Evolutionary conservation across 2,329 filamentous ascomycete species (phyloP).

Genomic region (Cercospora berteroae): DNA sequence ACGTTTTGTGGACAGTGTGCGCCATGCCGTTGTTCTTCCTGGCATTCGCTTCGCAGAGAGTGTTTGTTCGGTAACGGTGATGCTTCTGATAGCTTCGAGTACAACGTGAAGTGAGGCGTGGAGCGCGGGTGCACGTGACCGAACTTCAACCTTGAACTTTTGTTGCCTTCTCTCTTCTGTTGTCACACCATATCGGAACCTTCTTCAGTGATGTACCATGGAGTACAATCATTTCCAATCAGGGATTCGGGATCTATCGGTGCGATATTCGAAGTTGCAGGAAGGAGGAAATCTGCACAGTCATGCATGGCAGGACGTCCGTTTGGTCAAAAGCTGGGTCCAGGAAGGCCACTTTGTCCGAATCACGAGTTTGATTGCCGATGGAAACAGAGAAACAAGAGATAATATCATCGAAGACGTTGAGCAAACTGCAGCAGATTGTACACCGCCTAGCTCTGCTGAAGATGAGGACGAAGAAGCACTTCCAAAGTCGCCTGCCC

Average conservation of each 20-base stretch:
- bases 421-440: not conserved
- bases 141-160: not conserved
- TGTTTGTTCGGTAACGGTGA: not conserved
- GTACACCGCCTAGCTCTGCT: not conserved
- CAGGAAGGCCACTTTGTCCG: not conserved
- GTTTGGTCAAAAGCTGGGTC: not conserved
- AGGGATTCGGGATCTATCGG: not conserved
- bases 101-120: not conserved
- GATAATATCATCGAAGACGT: not conserved
- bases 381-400: not conserved
- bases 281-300: not conserved
- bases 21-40: not conserved
- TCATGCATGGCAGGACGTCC: not conserved
- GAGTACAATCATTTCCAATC: not conserved
- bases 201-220: not conserved
- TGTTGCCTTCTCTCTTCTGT: not conserved
- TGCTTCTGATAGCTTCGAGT: not conserved
- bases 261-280: not conserved
- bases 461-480: conserved; percentile 1
- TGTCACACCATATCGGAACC: not conserved
- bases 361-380: not conserved
- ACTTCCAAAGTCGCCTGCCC: not conserved
- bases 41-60: not conserved
- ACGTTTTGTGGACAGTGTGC: not conserved
- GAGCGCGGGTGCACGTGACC: not conserved